A percentile compares a stretch with the other conserved stretches of the same genome.
These are phyloP conservation scores for Yarrowia galli DNA, from an alignment of 1,139 yeast species.

Conservation along the genomic window DNA sequence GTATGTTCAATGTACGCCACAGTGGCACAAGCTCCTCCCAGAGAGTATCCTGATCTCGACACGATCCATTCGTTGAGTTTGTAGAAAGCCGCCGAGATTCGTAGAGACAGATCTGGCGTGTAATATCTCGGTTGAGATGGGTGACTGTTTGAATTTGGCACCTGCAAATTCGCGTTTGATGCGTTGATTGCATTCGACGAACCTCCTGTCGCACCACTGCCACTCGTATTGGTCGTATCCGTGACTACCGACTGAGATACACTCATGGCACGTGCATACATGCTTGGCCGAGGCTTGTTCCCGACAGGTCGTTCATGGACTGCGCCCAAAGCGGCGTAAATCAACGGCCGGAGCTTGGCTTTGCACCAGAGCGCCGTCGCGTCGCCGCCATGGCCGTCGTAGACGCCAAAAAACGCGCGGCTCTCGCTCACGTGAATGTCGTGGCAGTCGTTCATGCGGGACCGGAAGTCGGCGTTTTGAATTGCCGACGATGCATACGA, in stretches of 20 bases:
- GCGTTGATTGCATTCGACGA: too few species aligned
- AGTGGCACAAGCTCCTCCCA: constrained; percentile 29
- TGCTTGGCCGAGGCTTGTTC: constrained; percentile 26
- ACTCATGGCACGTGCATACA: constrained; percentile 16
- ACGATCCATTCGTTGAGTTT: constrained; percentile 35
- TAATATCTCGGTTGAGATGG: constrained; percentile 8
- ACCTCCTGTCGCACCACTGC: not conserved
- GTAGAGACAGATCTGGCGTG: constrained; percentile 15
- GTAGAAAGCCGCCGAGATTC: constrained; percentile 31
- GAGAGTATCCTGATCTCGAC: constrained; percentile 9
- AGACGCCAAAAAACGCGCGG: constrained; percentile 35
- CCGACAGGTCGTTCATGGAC: constrained; percentile 11
- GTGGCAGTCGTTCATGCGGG: constrained; percentile 33
- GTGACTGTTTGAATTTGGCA: not conserved
- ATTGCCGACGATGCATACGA: constrained; percentile 6
- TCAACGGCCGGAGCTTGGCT: constrained; percentile 21
- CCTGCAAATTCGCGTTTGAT: not conserved
- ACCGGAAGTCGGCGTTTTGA: constrained; percentile 28
- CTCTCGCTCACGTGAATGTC: constrained; percentile 14
- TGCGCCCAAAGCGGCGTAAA: constrained; percentile 18
- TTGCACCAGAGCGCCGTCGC: constrained; percentile 35
- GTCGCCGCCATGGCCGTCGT: constrained; percentile 38
- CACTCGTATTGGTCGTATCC: not conserved
- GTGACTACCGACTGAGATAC: constrained; percentile 9
- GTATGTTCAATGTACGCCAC: constrained; percentile 34